Conservation (phyloP, 805 yeast genomes). For the Starmerella powellii region DNA sequence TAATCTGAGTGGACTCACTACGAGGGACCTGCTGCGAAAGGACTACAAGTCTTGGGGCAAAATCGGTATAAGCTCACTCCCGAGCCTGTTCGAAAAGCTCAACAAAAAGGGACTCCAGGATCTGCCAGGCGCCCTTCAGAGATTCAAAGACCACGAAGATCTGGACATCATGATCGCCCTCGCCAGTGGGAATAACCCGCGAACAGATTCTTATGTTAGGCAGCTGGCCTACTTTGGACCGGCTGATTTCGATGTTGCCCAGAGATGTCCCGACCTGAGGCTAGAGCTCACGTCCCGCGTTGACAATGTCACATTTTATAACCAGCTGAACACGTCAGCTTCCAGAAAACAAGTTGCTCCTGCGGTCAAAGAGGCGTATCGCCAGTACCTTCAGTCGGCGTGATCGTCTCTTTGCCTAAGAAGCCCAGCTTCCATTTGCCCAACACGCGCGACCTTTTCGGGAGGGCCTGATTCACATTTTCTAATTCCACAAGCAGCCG, state of each 20-base stretch:
- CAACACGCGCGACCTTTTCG: constrained; percentile 24
- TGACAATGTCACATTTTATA: constrained; percentile 24
- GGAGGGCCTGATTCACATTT: constrained; percentile 29
- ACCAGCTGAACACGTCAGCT: constrained; percentile 47
- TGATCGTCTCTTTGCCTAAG: constrained; percentile 6
- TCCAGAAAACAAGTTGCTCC: constrained; percentile 88
- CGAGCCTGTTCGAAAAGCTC: constrained; percentile 50
- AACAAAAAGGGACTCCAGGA: constrained; percentile 22
- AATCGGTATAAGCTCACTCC: constrained; percentile 70
- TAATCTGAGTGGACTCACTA: constrained; percentile 48
- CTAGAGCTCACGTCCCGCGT: constrained; percentile 9
- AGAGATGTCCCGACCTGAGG: constrained; percentile 13
- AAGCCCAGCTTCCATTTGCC: constrained; percentile 28
- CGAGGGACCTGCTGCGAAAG: constrained; percentile 55
- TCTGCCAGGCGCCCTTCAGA: constrained; percentile 25
- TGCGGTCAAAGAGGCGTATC: constrained; percentile 25
- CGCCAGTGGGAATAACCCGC: constrained; percentile 30
- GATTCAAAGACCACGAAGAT: constrained; percentile 27
- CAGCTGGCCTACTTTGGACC: constrained; percentile 32
- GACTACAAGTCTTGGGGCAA: constrained; percentile 67
- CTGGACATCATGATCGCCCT: constrained; percentile 38
- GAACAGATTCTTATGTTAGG: constrained; percentile 33
- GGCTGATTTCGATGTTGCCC: constrained; percentile 25
- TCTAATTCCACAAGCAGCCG: constrained; percentile 28
- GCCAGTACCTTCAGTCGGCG: not conserved